Percentiles rank a stretch among this genome's conserved stretches.
phyloP scores from a whole-genome alignment of 1,284 basidiomycete species.

The Coniferiporia sulphurascens region DNA sequence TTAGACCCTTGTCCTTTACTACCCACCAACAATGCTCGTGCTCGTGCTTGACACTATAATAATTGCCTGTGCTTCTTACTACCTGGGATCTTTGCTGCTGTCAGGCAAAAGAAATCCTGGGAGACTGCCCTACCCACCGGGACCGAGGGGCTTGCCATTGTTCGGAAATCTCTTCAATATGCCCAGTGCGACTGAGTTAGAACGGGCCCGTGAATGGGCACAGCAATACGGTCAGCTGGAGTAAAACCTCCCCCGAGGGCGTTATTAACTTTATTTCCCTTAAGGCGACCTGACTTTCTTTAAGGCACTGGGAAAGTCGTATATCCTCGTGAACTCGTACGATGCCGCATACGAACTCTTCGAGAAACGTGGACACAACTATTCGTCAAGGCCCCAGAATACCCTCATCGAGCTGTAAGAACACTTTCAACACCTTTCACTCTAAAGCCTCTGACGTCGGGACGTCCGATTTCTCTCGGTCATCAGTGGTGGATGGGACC shows the following conservation, averaged over 20 bases:
- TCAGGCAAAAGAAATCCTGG: background rate
- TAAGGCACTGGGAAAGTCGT: constrained; percentile 1
- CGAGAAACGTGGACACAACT: constrained; percentile 9
- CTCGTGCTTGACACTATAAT: background rate
- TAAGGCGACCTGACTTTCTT: constrained; percentile 10
- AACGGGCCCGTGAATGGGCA: constrained; percentile 38
- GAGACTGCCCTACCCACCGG: constrained; percentile 22
- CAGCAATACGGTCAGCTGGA: constrained; percentile 33
- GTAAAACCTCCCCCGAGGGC: too few species aligned
- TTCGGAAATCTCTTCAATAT: constrained; percentile 41
- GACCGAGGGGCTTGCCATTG: constrained; percentile 37
- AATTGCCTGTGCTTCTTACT: background rate
- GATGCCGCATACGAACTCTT: constrained; percentile 13
- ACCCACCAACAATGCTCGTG: background rate
- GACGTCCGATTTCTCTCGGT: background rate
- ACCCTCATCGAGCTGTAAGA: constrained; percentile 10
- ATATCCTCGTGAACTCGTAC: constrained; percentile 13
- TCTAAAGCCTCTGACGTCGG: background rate
- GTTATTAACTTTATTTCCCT: background rate
- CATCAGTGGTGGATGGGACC: constrained; percentile 1
- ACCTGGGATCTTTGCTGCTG: background rate
- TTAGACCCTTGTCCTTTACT: too few species aligned
- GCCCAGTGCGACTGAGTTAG: constrained; percentile 36
- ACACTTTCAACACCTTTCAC: background rate
- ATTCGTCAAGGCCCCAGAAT: constrained; percentile 9